Percentiles rank a stretch among this genome's conserved stretches.
These are phyloP conservation scores for Myriosclerotinia duriaeana DNA, from an alignment of 2,329 filamentous ascomycete genomes.

Conservation along the genomic window DNA sequence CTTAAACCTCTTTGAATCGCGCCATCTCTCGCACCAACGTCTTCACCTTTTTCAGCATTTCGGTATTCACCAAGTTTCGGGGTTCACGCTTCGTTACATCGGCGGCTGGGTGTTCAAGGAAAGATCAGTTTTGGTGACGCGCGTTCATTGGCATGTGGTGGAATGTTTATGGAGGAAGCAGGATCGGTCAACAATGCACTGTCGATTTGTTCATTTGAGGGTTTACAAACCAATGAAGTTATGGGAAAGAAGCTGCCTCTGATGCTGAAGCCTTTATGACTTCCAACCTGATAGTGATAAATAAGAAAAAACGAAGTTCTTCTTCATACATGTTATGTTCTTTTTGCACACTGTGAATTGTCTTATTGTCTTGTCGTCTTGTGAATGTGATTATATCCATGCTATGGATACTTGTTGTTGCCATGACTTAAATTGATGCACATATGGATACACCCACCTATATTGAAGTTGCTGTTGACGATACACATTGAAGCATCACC, in stretches of 20 bases:
- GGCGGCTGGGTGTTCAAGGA: conserved; percentile 40
- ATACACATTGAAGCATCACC: background rate
- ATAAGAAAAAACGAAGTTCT: conserved; percentile 39
- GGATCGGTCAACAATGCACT: conserved; percentile 38
- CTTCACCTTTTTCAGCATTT: conserved; percentile 41
- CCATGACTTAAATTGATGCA: too few relatives aligned
- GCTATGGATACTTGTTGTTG: too few relatives aligned
- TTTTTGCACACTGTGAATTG: background rate
- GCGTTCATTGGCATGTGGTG: conserved; percentile 41
- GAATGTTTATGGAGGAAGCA: conserved; percentile 39
- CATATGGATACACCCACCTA: background rate
- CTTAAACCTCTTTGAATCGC: conserved; percentile 36
- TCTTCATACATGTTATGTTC: conserved; percentile 28
- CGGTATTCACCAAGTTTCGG: conserved; percentile 35
- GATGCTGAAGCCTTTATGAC: conserved; percentile 39
- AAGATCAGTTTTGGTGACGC: conserved; percentile 41
- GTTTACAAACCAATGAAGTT: conserved; percentile 39
- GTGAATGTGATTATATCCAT: background rate
- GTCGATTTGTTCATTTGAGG: conserved; percentile 41
- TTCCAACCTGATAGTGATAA: conserved; percentile 33
- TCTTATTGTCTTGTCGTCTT: too few relatives aligned
- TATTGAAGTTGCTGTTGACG: background rate
- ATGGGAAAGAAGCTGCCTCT: conserved; percentile 39
- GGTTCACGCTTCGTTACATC: conserved; percentile 37
- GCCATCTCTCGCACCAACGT: conserved; percentile 42